Conservation (phyloP, 345 rosid genomes). For the Eucalyptus microcorys region DNA sequence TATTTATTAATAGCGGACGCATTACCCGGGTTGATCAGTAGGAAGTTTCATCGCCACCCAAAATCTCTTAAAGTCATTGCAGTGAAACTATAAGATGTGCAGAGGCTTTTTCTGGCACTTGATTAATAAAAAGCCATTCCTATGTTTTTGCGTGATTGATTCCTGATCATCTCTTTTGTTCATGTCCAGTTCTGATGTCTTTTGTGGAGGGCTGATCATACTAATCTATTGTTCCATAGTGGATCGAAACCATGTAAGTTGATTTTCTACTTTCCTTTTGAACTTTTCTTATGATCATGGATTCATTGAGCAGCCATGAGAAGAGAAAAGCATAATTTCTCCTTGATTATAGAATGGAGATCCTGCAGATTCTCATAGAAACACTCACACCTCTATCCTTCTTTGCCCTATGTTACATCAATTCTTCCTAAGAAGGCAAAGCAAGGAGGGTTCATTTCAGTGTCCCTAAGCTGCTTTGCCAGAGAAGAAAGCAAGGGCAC, state of each 20-base stretch:
- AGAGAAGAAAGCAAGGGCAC: constrained; percentile 54
- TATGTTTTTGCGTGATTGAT: not conserved
- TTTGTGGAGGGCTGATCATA: not conserved
- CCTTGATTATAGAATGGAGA: not conserved
- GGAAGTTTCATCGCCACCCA: not conserved
- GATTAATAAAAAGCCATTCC: not conserved
- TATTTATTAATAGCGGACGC: not conserved
- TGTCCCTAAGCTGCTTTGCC: not conserved
- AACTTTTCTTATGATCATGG: not conserved
- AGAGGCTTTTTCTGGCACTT: not conserved
- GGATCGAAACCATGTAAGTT: not conserved
- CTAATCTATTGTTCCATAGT: not conserved
- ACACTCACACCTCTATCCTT: not conserved
- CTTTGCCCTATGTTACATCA: not conserved
- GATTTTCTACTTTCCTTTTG: not conserved
- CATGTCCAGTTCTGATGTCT: not conserved
- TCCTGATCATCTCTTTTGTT: not conserved
- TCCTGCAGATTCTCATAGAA: not conserved
- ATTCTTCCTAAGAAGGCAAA: not conserved
- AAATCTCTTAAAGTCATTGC: not conserved
- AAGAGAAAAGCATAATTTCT: not conserved
- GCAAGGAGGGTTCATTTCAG: not conserved
- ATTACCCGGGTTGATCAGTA: not conserved
- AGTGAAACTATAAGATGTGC: not conserved
- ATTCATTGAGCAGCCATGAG: not conserved